Base-by-base conservation (phyloP, 768 basidiomycete species). In the Tylopilus cervinicoccineus region DNA sequence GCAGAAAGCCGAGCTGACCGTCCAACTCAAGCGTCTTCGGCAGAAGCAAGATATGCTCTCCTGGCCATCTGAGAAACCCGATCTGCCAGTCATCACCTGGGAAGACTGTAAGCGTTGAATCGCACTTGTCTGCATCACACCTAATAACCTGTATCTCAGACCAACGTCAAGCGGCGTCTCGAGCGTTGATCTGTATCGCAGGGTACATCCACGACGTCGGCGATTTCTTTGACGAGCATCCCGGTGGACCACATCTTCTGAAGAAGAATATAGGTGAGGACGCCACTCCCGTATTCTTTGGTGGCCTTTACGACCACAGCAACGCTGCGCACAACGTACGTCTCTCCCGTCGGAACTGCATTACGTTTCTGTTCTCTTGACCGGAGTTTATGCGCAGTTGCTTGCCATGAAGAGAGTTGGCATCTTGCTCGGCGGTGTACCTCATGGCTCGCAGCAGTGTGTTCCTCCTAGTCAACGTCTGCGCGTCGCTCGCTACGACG, bases 161-260 rank as follows among this genome's bases (percentile, higher is more conserved):
- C 79, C 84, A 87, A 64, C 81, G 85, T 57, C 90, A 93, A 65
- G 66, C 84, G 9, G 67, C 76, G 57, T 84, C 81, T 59, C 82
- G 92, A 14, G 85, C 89, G 92, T 72, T 93, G n/a, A 79, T 93
- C 46, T 80, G 90, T 56, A 76, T 95, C 52, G 84, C 89, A 32
- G 92, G 92, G 6, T 92, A 88, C 74, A 92, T 95, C 50, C 91
- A 93, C 67, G 91, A 93, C 50, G 82, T 90, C 36, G 72, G 80
- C 3, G 68, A 73, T 11, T 94, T 93, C 71, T 75, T 86, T 51
- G 86, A 90, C 43, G 87, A 93, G 59, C 92, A 95, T 65, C 92
- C 92, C 7, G 92, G 92, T 57, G 92, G 92, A 9, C 79, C 83
- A 6, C 83, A 88, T 63, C 70, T 91, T 14, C 70, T 95, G 48